Evolutionary conservation across 2,329 filamentous ascomycete species (phyloP).

Genomic region (Clonostachys byssicola): DNA sequence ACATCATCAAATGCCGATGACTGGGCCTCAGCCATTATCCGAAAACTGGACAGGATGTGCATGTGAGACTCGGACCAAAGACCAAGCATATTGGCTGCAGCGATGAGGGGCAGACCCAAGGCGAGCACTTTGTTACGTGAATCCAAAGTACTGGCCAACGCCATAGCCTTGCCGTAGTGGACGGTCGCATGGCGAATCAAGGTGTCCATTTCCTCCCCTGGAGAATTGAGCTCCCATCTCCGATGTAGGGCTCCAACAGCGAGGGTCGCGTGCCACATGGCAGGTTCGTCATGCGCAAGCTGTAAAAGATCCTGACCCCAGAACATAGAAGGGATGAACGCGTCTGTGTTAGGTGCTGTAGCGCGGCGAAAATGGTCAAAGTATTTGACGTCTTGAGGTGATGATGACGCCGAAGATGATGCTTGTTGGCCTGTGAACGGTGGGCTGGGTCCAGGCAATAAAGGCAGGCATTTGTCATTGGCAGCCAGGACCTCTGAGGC

Average conservation of each 20-base stretch:
- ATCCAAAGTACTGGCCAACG: slow-evolving; percentile 15
- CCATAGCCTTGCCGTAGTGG: slow-evolving; percentile 19
- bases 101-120: slow-evolving; percentile 22
- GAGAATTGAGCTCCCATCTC: neutral
- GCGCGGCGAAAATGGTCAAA: neutral
- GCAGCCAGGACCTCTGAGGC: no score
- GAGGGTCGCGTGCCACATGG: slow-evolving; percentile 25
- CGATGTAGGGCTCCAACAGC: slow-evolving; percentile 27
- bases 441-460: no score
- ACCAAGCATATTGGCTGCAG: slow-evolving; percentile 22
- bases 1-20: neutral
- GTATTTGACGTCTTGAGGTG: neutral
- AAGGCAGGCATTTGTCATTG: no score
- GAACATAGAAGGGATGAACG: slow-evolving; percentile 16
- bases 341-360: neutral
- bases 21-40: neutral
- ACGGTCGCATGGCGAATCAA: slow-evolving; percentile 10
- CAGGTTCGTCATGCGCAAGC: slow-evolving; percentile 23
- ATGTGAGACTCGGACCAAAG: slow-evolving; percentile 20
- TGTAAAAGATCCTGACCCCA: slow-evolving; percentile 24
- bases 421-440: no score
- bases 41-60: slow-evolving; percentile 21
- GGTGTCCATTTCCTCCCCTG: slow-evolving; percentile 6
- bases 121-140: slow-evolving; percentile 16
- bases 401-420: no score